Evolutionary conservation across 352 stramenopile species (phyloP).

Genomic region (Aphanomyces astaci): DNA sequence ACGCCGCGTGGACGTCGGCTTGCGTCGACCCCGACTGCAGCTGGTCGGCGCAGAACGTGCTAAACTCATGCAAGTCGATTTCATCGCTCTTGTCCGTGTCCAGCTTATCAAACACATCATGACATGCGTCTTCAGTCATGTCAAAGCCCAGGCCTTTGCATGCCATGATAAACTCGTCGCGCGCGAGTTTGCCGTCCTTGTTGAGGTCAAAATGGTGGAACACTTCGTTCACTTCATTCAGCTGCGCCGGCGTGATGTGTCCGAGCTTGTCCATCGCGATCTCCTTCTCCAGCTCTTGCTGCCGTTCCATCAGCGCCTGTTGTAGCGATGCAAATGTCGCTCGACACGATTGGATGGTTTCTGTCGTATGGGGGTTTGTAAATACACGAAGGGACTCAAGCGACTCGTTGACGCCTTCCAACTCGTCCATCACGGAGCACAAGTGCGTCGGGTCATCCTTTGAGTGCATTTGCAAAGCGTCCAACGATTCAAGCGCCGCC

Average conservation of each 20-base stretch:
- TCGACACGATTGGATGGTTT: slow-evolving; percentile 84
- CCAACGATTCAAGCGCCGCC: slow-evolving; percentile 25
- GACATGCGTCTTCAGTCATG: slow-evolving; percentile 82
- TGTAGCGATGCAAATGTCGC: slow-evolving; percentile 79
- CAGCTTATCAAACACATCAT: slow-evolving; percentile 83
- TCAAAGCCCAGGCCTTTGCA: slow-evolving; percentile 82
- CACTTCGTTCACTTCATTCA: slow-evolving; percentile 84
- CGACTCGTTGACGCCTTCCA: slow-evolving; percentile 78
- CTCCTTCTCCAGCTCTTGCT: slow-evolving; percentile 86
- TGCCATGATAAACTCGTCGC: slow-evolving; percentile 87
- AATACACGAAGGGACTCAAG: slow-evolving; percentile 78
- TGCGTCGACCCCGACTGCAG: slow-evolving; percentile 78
- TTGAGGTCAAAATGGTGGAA: slow-evolving; percentile 88
- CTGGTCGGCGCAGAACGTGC: slow-evolving; percentile 82
- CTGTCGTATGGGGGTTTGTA: slow-evolving; percentile 83
- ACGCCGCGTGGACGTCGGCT: slow-evolving; percentile 69
- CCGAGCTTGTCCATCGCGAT: slow-evolving; percentile 75
- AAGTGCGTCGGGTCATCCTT: slow-evolving; percentile 28
- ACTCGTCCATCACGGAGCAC: slow-evolving; percentile 68
- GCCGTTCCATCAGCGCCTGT: slow-evolving; percentile 64
- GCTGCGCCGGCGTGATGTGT: slow-evolving; percentile 73
- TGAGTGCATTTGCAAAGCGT: slow-evolving; percentile 6
- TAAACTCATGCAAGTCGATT: slow-evolving; percentile 79
- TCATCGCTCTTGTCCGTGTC: slow-evolving; percentile 77
- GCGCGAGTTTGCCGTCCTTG: slow-evolving; percentile 73